Base-by-base conservation (phyloP, 371 early-diverging fungal species). In the Thermomucor indicae-seudaticae region DNA sequence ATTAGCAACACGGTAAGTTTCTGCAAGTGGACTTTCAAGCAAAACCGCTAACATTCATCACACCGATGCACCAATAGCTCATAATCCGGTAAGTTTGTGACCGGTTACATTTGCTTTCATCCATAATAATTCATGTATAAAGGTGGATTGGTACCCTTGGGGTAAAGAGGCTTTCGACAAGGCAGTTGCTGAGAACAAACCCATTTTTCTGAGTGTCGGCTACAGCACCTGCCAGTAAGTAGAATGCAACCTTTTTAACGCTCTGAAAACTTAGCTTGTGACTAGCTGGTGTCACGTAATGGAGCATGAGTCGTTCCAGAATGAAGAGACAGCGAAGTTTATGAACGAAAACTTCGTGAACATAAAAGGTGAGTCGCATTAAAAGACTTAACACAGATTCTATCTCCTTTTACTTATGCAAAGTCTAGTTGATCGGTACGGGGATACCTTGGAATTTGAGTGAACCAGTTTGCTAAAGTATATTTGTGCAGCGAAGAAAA, bases 91-190 rank as follows among this genome's bases (percentile, higher is more conserved):
- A 44, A 37, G 16, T 5, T 10, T n/a, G n/a, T n/a, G n/a, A 37
- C 19, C 37, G 14, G 32, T 14, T 10, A 43, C 43, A 17, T 43
- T 29, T 14, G 14, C 20, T 27, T 25, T 44, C n/a, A 7, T 24
- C 5, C 44, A 29, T 22, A 16, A 24, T 44, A 10, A 0, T 43
- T 23, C 12, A n/a, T n/a, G 6, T 37, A 10, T 6, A 16, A 42
- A 76, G 58, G 83, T 86, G 10, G 82, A 86, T 54, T 86, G 86
- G 86, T 82, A 72, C 63, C 84, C 86, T 12, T 86, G 86, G 86
- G 75, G 83, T 4, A 65, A 80, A 49, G 83, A 83, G 51, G 86
- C 86, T 1, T 82, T 86, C 47, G 50, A 59, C 16, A 69, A 70
- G 38, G 80, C 86, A 2, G 57, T 50, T 27, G 42, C 57, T 4